Percentiles rank a stretch among this genome's conserved stretches.
These are phyloP conservation scores for Areca catechu DNA, from an alignment of 176 grass and related monocot genomes.

Conservation along the genomic window DNA sequence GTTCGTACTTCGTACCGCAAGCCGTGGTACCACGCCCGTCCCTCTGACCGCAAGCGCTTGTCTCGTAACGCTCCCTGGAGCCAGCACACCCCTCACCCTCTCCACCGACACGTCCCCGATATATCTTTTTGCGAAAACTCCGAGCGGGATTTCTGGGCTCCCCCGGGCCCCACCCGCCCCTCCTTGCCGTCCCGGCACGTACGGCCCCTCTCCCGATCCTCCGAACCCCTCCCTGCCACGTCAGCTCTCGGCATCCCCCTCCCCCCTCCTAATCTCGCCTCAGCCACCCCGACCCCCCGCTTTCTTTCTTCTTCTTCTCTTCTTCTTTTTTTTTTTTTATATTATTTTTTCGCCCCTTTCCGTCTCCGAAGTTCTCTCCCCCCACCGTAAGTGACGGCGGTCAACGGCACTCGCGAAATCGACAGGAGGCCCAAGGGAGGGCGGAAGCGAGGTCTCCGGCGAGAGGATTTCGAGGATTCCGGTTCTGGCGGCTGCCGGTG, in stretches of 20 bases:
- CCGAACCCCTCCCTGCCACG: background rate
- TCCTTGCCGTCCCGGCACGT: background rate
- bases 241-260: background rate
- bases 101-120: too few relatives aligned
- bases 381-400: slow-evolving; percentile 6
- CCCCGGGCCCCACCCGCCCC: background rate
- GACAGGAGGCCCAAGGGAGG: background rate
- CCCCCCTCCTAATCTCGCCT: background rate
- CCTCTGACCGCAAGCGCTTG: too few relatives aligned
- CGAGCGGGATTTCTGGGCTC: too few relatives aligned
- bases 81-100: too few relatives aligned
- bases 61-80: too few relatives aligned
- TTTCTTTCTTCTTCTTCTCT: background rate
- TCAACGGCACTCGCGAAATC: slow-evolving; percentile 20
- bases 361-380: too few relatives aligned
- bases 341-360: background rate
- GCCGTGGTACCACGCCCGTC: too few relatives aligned
- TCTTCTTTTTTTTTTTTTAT: background rate
- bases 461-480: background rate
- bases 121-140: too few relatives aligned
- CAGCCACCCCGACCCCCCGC: background rate
- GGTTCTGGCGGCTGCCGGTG: slow-evolving; percentile 6
- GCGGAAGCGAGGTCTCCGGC: slow-evolving; percentile 17
- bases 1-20: too few relatives aligned
- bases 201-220: background rate